Evolutionary conservation across 2,329 filamentous ascomycete genomes (phyloP).

Genomic region (Zymoseptoria crescenta): DNA sequence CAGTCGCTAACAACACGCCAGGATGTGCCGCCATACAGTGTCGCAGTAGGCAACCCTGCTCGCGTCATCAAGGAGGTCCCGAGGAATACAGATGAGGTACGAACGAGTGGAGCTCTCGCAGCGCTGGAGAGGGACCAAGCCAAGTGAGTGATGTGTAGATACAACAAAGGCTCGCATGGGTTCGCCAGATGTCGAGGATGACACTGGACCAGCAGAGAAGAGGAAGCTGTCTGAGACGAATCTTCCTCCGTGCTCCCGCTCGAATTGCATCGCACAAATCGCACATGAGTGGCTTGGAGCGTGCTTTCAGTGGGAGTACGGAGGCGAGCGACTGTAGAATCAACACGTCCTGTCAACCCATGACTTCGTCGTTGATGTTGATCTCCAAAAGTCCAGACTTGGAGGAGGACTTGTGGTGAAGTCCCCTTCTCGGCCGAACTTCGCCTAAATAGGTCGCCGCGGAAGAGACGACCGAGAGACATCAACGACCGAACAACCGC

Average conservation of each 20-base stretch:
- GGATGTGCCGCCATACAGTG: slow-evolving; percentile 55
- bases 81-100: slow-evolving; percentile 20
- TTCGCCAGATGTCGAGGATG: background rate
- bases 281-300: no score
- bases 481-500: background rate
- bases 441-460: background rate
- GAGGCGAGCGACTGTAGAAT: no score
- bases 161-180: background rate
- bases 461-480: background rate
- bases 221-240: no score
- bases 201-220: background rate
- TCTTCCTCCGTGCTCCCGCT: no score
- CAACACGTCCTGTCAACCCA: background rate
- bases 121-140: slow-evolving; percentile 32
- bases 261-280: no score
- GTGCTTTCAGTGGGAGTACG: no score
- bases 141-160: background rate
- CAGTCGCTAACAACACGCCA: slow-evolving; percentile 9
- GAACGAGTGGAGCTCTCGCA: slow-evolving; percentile 24
- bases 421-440: background rate
- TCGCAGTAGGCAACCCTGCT: slow-evolving; percentile 62
- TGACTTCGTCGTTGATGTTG: background rate
- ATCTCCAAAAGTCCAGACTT: background rate
- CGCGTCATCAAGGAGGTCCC: slow-evolving; percentile 41
- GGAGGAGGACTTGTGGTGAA: no score